Base-by-base conservation (phyloP, 805 yeast genomes). In the Danielia reshetovae region DNA sequence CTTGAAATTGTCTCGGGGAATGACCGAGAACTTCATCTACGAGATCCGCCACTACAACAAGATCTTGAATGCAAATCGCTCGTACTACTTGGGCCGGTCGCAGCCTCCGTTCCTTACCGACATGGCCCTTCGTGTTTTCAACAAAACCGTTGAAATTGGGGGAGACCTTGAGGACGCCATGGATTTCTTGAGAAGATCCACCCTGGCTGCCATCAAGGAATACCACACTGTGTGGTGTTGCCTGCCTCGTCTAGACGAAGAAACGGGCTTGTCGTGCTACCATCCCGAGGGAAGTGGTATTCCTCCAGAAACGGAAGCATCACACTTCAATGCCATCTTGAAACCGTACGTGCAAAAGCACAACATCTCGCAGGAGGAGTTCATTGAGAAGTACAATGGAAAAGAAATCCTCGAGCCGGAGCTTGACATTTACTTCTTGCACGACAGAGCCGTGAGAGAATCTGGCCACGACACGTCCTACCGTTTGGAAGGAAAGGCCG, bases 31-130 rank as follows among this genome's bases (percentile, higher is more conserved):
- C 59, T 89, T 88, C 55, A 81, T 87, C 36, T 93, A 81, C 60
- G 96, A 93, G 55, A 89, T 90, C 49, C 68, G 77, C 29, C 80
- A 90, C 54, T 90, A 93, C 59, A 96, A 96, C 30, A 89, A 88
- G 67, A 85, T 90, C 36, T 69, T 93, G 46, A 90, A 90, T 58
- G 98, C 98, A 10, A 90, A 90, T 60, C 74, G 98, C 54, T 77
- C 93, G 0, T 90, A 93, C 61, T 93, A 87, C 55, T 64, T 90
- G 30, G 81, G 90, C 39, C 75, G 98, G 49, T 85, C 97, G 0
- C 97, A 93, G 61, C 98, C 98, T 2, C 98, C 98, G 8, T 90
- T 90, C 55, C 64, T 93, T 39, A 89, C 97, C 0, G 97, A 90
- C 58, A 85, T 93, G 95, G 81, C 93, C 0, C 51, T 84, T 30